Base-by-base conservation (phyloP, 164 flowering plant species). In the Protea cynaroides region DNA sequence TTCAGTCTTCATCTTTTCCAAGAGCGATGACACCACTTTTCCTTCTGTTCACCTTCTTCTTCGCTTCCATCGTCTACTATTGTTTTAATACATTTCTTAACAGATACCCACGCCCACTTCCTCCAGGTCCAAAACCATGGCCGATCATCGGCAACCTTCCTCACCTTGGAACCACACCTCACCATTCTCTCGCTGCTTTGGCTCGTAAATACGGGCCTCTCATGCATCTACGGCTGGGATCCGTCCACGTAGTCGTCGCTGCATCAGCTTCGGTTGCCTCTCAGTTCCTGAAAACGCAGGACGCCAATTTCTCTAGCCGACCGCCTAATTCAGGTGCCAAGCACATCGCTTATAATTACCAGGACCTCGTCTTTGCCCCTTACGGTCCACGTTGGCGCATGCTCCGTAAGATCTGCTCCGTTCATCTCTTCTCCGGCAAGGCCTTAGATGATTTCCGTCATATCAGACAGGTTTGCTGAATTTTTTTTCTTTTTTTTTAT, bases 81-180 rank as follows among this genome's bases (percentile, higher is more conserved):
- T 54, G 78, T 38, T 43, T 76, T 7, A 58, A 43, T 29, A 3
- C 4, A 64, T 69, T 68, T 0, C 63, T 56, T 50, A 11, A 7
- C 56, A 62, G 54, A 7, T 49, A 15, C 69, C 66, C 67, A 12
- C 62, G 3, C 17, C 78, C 70, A 1, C 80, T 82, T 10, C 96
- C 96, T 0, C 96, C 98, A 0, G 98, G 96, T 1, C 97, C 97
- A 0, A 80, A 67, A 34, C 92, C 91, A 65, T 91, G 96, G 95
- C 98, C 98, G 0, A 66, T 94, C 0, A 23, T 94, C n/a, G 98
- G 98, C 3, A 90, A 89, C 83, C 80, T 94, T 9, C 97, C 92
- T 0, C 95, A 86, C 61, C 63, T 94, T 18, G 98, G 97, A 19
- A 66, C 82, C 0, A 66, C 56, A 24, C 97, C 96, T 0, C 98